These are phyloP conservation scores for Ceratobasidium sp. DNA, from an alignment of 1,284 basidiomycete genomes.

Conservation along the genomic window DNA sequence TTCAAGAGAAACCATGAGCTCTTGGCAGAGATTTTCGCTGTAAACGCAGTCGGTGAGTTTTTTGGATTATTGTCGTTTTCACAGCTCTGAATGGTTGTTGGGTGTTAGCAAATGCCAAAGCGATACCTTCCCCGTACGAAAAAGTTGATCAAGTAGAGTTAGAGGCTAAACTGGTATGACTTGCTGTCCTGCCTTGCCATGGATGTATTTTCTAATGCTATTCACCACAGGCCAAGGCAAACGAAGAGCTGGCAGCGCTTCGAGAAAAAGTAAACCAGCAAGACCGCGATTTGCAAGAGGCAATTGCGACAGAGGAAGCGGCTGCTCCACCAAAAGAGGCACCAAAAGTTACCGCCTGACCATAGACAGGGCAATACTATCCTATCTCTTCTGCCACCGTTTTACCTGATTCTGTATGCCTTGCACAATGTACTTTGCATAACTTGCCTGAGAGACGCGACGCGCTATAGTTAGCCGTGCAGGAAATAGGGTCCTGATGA, in stretches of 20 bases:
- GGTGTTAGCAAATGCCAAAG: slow-evolving; percentile 60
- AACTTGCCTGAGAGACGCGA: not conserved
- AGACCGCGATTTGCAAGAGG: slow-evolving; percentile 31
- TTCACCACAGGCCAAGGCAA: slow-evolving; percentile 61
- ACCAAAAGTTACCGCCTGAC: slow-evolving; percentile 30
- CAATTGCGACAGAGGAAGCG: slow-evolving; percentile 17
- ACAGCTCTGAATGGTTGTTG: slow-evolving; percentile 54
- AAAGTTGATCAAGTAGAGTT: slow-evolving; percentile 72
- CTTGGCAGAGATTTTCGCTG: slow-evolving; percentile 80
- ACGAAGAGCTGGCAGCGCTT: slow-evolving; percentile 64
- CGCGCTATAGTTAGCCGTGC: slow-evolving; percentile 8
- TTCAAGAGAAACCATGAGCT: slow-evolving; percentile 83
- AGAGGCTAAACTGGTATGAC: slow-evolving; percentile 68
- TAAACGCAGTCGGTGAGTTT: slow-evolving; percentile 9
- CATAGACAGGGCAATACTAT: not conserved
- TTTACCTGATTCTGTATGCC: not conserved
- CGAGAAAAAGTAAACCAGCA: slow-evolving; percentile 53
- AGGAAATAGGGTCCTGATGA: slow-evolving; percentile 12
- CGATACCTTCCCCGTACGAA: slow-evolving; percentile 64
- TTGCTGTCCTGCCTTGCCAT: not conserved
- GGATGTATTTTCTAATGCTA: not conserved
- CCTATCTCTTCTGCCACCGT: not conserved
- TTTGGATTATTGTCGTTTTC: not conserved
- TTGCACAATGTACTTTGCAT: not conserved
- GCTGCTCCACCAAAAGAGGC: slow-evolving; percentile 8